Evolutionary conservation across 2,329 filamentous ascomycete genomes (phyloP), one percentile per base, ranked within the genome.

Genomic region (Botrytis tulipae): DNA sequence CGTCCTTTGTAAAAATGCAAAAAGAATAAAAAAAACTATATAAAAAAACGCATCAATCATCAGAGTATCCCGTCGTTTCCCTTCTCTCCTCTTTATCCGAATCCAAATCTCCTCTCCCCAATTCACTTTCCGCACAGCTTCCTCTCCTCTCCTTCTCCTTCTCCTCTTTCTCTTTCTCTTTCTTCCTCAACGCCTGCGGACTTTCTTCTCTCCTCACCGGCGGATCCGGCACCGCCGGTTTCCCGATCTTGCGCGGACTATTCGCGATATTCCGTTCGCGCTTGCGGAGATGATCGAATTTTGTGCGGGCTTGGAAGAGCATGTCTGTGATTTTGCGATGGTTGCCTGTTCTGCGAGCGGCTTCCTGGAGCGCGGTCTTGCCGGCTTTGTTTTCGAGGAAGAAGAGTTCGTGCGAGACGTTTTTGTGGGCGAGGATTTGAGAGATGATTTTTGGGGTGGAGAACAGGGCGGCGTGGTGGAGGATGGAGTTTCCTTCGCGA

Each of bases 281-380:
- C 6, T 46, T 62, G 12, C 16, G 25, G n/a, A 40, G 42, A 32
- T n/a, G 51, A 12, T 62, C 20, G 35, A 70, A 60, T n/a, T 70
- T 40, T 20, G 44, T 29, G 42, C 68, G 22, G 12, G 68, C 68
- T 7, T 25, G 25, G 14, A 72, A 40, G 22, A 72, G 59, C 6
- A 46, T 9, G 8, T 61, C 57, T 9, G 68, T n/a, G 9, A 60
- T 25, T 29, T 60, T 25, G 18, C 37, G 42, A 25, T 72, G n/a
- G 29, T 69, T 68, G 20, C 71, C 71, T 14, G 5, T 4, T 59
- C 63, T 68, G 10, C 29, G 29, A 0, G 59, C 71, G 6, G 71
- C 71, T 48, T 69, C 71, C 8, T 72, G 62, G 4, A 72, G 51
- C 0, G 71, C 71, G 3, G 71, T 69, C 1, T 68, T 61, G 1